A percentile compares a stretch with the other conserved stretches of the same genome.
Evolutionary conservation across 2,329 filamentous ascomycete species (phyloP).

Genomic region (Juglanconis oblonga): DNA sequence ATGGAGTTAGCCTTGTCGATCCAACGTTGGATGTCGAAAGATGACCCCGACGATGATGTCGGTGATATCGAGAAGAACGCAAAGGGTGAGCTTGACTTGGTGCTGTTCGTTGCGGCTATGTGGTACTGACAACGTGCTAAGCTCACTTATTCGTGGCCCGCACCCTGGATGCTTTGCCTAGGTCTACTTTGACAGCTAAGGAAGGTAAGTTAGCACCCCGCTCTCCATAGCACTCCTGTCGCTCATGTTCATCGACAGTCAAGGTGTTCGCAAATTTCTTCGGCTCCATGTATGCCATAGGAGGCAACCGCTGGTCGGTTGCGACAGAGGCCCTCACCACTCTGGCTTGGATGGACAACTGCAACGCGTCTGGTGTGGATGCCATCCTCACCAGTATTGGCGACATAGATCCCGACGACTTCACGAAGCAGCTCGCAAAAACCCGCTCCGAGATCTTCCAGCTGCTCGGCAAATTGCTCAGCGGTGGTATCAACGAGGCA

Average conservation of each 20-base stretch:
- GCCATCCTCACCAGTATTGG: conserved; percentile 8
- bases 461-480: background rate
- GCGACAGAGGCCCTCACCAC: conserved; percentile 14
- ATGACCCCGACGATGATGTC: background rate
- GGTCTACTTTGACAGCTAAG: conserved; percentile 23
- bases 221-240: background rate
- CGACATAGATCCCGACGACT: conserved; percentile 6
- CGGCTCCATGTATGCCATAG: conserved; percentile 14
- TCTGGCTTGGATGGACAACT: conserved; percentile 11
- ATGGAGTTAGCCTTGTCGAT: conserved; percentile 7
- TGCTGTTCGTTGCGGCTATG: background rate
- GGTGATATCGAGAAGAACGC: conserved; percentile 7
- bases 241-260: background rate
- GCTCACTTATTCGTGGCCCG: conserved; percentile 56
- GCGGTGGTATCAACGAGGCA: background rate
- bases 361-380: conserved; percentile 7
- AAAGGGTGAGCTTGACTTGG: background rate
- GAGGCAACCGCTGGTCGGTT: conserved; percentile 10
- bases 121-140: conserved; percentile 24
- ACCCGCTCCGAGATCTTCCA: conserved; percentile 12
- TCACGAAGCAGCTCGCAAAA: conserved; percentile 16
- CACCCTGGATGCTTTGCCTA: conserved; percentile 48
- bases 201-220: background rate
- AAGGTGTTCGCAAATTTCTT: conserved; percentile 7
- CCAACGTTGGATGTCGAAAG: conserved; percentile 1